Conservation (phyloP, 352 stramenopile genomes). For the Aphanomyces astaci region DNA sequence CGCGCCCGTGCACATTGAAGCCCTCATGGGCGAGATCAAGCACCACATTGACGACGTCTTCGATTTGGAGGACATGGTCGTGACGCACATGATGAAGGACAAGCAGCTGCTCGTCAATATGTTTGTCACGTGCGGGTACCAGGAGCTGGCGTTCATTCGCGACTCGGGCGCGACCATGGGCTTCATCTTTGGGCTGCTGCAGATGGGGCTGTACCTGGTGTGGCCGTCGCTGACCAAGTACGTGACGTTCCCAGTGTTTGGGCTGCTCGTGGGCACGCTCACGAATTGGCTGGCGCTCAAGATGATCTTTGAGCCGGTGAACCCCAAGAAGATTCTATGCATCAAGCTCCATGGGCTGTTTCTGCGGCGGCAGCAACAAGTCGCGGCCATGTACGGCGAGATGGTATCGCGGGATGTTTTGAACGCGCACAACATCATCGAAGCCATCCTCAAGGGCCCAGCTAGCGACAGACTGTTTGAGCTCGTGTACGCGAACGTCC, state of each 20-base stretch:
- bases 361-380: conserved; percentile 87
- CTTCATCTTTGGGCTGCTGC: conserved; percentile 79
- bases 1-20: conserved; percentile 82
- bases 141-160: conserved; percentile 87
- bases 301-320: conserved; percentile 89
- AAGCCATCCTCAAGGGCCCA: conserved; percentile 82
- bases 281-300: conserved; percentile 96
- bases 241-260: conserved; percentile 86
- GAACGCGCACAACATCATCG: conserved; percentile 83
- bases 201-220: conserved; percentile 75
- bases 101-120: conserved; percentile 95
- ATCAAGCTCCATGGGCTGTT: conserved; percentile 94
- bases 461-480: conserved; percentile 82
- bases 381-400: conserved; percentile 81
- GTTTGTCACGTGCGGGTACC: conserved; percentile 88
- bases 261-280: conserved; percentile 92
- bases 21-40: conserved; percentile 93
- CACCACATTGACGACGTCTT: conserved; percentile 94
- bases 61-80: conserved; percentile 93
- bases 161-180: conserved; percentile 88
- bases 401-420: conserved; percentile 81
- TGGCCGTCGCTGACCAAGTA: conserved; percentile 78
- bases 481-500: conserved; percentile 83
- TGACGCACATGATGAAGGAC: conserved; percentile 90
- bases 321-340: conserved; percentile 75